Evolutionary conservation across 495 filamentous ascomycete genomes (phyloP), one percentile per base, ranked within the genome.

Genomic region (Penicillium taxi): DNA sequence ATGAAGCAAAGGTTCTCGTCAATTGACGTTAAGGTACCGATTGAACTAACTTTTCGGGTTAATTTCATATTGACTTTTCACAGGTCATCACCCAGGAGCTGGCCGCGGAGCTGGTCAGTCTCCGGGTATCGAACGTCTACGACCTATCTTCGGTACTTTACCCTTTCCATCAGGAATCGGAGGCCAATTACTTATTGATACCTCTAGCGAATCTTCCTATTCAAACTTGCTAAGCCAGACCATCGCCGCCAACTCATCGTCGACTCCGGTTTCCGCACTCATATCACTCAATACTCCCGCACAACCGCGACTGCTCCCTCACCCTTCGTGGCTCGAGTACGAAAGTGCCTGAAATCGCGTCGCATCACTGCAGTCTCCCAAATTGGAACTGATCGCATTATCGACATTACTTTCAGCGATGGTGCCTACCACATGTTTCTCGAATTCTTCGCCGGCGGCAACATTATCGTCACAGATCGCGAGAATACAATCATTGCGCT

Each of bases 1-100:
- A 98, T 98, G 91, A 98, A 98, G 73, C 91, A 96, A 56, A 74
- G 91, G 61, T 96, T 94, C 67, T 96, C 90, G 9, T 94, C 88
- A 2, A 64, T 94, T 32, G 89, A 94, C 58, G 84, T 94, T 44
- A 82, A 85, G 72, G 84, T 85, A 68, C 12, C 36, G 26, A 14
- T 4, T 8, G 11, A 39, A 29, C 2, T 20, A 15, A 4, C 1
- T 40, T 24, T 42, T 18, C 26, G n/a, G 14, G 25, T 12, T 24
- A 28, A 34, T 17, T 27, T 26, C 17, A 39, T 13, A 33, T 50
- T 34, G 26, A 42, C 21, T 25, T 11, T 11, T 29, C 18, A 28
- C 31, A 95, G 85, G 84, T 94, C 58, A 89, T 96, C 48, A 80
- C 86, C 17, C 84, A 94, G 56, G 91, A 98, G 71, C 82, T 98